phyloP scores from a whole-genome alignment of 768 basidiomycete species.

The Serendipita sp. region DNA sequence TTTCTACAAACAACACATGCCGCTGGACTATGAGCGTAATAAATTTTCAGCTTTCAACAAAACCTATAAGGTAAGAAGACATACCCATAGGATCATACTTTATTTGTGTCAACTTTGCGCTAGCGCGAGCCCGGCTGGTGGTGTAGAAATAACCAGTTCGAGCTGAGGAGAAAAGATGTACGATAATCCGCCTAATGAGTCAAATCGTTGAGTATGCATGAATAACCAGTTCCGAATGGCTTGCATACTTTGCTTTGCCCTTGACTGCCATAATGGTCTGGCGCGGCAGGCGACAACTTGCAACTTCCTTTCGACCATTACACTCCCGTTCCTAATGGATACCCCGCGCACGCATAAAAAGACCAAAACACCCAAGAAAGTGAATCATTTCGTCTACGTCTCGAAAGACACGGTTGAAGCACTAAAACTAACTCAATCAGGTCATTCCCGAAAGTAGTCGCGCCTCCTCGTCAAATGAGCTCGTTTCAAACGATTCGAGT shows the following conservation, averaged over 20 bases:
- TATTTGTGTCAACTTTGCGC: slow-evolving; percentile 71
- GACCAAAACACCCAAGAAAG: no score
- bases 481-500: no score
- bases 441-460: no score
- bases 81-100: slow-evolving; percentile 81
- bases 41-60: neutral
- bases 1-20: slow-evolving; percentile 65
- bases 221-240: neutral
- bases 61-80: slow-evolving; percentile 14
- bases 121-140: slow-evolving; percentile 53
- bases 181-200: slow-evolving; percentile 52
- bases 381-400: no score
- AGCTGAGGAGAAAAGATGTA: slow-evolving; percentile 79
- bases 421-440: no score
- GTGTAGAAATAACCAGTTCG: slow-evolving; percentile 89
- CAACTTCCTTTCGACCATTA: no score
- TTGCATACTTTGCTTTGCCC: slow-evolving; percentile 40
- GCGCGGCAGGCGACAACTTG: no score
- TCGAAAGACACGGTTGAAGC: no score
- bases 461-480: no score
- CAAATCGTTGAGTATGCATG: neutral
- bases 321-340: no score
- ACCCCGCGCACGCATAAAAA: no score
- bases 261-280: slow-evolving; percentile 36
- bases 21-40: slow-evolving; percentile 34